Base-by-base conservation (phyloP, 768 basidiomycete species). In the Paxillus ammoniavirescens region DNA sequence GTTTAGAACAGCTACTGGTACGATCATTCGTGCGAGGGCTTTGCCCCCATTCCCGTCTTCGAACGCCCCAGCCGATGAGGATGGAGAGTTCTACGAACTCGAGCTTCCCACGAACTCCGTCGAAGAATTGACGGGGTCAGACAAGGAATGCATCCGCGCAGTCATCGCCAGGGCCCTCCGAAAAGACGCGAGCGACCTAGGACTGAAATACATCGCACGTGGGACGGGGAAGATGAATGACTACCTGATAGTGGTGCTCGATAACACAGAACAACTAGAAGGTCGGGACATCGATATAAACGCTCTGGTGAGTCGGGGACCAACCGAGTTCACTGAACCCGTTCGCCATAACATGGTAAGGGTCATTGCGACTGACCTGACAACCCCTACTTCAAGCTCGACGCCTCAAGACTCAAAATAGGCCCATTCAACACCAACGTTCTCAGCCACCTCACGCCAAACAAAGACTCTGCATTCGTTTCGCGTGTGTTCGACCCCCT, bases 401-500 rank as follows among this genome's bases (percentile, higher is more conserved):
- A 40, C 7, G 28, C 49, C 77, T 75, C 49, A 5, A 12, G 52
- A 38, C 38, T 46, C 30, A 40, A 28, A n/a, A 26, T 13, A 38
- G 45, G 37, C 21, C 28, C 44, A 17, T 52, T 30, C 43, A 2
- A 18, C 1, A 62, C 71, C 13, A 73, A 79, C 52, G 57, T 77
- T 17, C 57, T 81, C 30, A 81, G 81, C 69, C 70, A 21, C 54
- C 57, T 21, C 63, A 70, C 56, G 6, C 62, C 70, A 0, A 68
- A 58, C 28, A 59, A 58, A 5, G 59, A 70, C 12, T 71, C 70
- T 48, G 59, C 58, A 13, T 83, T 80, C 65, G 65, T 76, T 21
- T 81, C 81, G 12, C 74, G 82, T 2, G 76, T 82, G 73, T 81
- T 83, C 58, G 68, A 75, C 5, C 79, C 79, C 8, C 45, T 48